Conservation (phyloP, 169 alveolate species). For the Theileria luwenshuni region DNA sequence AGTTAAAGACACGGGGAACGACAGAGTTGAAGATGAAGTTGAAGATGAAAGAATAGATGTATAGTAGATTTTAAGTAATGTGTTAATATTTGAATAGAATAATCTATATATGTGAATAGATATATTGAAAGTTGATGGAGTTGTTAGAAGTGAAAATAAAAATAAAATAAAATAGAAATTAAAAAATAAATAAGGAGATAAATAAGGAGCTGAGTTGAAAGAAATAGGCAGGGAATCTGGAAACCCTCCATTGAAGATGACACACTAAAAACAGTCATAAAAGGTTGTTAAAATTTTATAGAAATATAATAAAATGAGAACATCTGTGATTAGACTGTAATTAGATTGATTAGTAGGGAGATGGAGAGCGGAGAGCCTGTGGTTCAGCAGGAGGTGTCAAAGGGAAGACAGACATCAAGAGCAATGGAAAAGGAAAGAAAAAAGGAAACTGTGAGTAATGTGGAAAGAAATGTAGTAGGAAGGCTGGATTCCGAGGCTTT, state of each 20-base stretch:
- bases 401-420: neutral
- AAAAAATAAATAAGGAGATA: neutral
- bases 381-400: conserved; percentile 13
- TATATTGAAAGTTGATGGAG: too few relatives aligned
- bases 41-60: too few relatives aligned
- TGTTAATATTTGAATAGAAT: too few relatives aligned
- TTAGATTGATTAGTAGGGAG: too few relatives aligned
- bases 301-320: neutral
- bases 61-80: too few relatives aligned
- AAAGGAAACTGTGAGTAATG: neutral
- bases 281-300: too few relatives aligned
- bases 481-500: conserved; percentile 60
- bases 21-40: too few relatives aligned
- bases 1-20: too few relatives aligned
- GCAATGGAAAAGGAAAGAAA: conserved; percentile 22
- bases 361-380: neutral
- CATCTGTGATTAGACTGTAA: too few relatives aligned
- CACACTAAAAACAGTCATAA: neutral
- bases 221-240: neutral
- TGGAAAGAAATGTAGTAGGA: conserved; percentile 7
- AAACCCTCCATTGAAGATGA: neutral
- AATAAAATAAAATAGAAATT: too few relatives aligned
- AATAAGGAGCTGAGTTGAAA: neutral
- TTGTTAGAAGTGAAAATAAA: too few relatives aligned
- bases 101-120: too few relatives aligned